Percentiles rank a stretch among this genome's conserved stretches.
Evolutionary conservation across 768 basidiomycete species (phyloP).

Genomic region (Clathrus columnatus): DNA sequence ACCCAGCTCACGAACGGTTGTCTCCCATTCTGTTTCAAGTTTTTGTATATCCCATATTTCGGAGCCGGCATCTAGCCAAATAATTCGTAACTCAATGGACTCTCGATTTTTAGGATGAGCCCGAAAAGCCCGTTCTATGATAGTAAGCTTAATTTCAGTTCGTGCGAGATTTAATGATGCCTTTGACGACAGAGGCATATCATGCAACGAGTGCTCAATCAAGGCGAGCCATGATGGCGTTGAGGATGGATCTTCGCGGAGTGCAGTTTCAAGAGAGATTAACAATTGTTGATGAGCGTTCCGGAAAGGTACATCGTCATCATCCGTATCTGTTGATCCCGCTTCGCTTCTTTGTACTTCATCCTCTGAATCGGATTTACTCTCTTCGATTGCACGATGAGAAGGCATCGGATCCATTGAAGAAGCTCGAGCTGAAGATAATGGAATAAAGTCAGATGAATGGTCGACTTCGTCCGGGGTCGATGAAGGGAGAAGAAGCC

Average conservation of each 20-base stretch:
- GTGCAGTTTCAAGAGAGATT: conserved; percentile 46
- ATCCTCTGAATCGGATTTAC: conserved; percentile 22
- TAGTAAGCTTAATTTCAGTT: conserved; percentile 60
- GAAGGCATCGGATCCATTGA: conserved; percentile 24
- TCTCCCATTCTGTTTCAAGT: conserved; percentile 59
- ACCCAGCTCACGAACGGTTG: conserved; percentile 41
- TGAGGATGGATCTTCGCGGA: conserved; percentile 44
- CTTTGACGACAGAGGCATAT: conserved; percentile 54
- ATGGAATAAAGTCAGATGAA: conserved; percentile 45
- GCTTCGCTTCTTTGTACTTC: conserved; percentile 22
- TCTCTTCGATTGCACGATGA: conserved; percentile 40
- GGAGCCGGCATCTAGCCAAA: conserved; percentile 64
- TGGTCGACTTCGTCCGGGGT: conserved; percentile 26
- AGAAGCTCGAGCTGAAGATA: conserved; percentile 31
- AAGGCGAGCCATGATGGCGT: conserved; percentile 54
- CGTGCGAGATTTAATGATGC: conserved; percentile 54
- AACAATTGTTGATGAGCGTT: conserved; percentile 48
- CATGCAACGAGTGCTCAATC: conserved; percentile 52
- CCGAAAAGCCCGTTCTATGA: conserved; percentile 55
- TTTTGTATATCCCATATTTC: conserved; percentile 56
- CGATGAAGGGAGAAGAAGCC: conserved; percentile 33
- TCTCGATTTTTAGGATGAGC: conserved; percentile 42
- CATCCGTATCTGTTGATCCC: conserved; percentile 28
- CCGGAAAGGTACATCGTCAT: conserved; percentile 13
- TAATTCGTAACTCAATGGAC: conserved; percentile 46